A percentile compares a stretch with the other conserved stretches of the same genome.
These are phyloP conservation scores for Dothiorella sarmentorum DNA, from an alignment of 2,329 filamentous ascomycete species.

Conservation along the genomic window DNA sequence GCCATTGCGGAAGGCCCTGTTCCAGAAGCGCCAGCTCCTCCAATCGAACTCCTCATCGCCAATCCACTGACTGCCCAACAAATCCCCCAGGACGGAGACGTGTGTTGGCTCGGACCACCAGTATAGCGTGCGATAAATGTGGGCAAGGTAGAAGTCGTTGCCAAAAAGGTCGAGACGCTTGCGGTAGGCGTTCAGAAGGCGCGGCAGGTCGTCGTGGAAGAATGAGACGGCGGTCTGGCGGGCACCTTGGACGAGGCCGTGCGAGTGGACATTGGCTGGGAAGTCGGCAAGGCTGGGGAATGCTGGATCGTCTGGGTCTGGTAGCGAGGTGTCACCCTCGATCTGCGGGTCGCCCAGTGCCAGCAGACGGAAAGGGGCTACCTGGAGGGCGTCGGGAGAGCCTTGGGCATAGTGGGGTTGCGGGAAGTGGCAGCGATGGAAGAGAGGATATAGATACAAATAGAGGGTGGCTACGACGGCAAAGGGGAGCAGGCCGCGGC, in stretches of 20 bases:
- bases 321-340: slow-evolving; percentile 85
- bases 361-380: slow-evolving; percentile 79
- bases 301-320: slow-evolving; percentile 46
- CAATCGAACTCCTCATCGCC: slow-evolving; percentile 75
- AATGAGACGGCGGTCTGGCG: slow-evolving; percentile 11
- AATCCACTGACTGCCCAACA: slow-evolving; percentile 95
- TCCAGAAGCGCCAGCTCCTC: slow-evolving; percentile 75
- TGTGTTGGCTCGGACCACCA: slow-evolving; percentile 89
- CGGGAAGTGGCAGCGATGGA: slow-evolving; percentile 79
- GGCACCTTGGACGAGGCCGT: neutral
- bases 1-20: slow-evolving; percentile 68
- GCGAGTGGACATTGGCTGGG: slow-evolving; percentile 25
- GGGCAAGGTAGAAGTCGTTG: slow-evolving; percentile 91
- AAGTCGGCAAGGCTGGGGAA: slow-evolving; percentile 41
- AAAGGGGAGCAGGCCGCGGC: slow-evolving; percentile 58
- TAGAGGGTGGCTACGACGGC: slow-evolving; percentile 69
- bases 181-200: slow-evolving; percentile 62
- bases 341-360: slow-evolving; percentile 89
- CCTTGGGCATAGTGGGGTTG: neutral
- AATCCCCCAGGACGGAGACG: slow-evolving; percentile 81
- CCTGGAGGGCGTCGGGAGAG: slow-evolving; percentile 10
- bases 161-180: slow-evolving; percentile 87
- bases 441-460: slow-evolving; percentile 82
- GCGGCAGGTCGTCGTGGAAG: slow-evolving; percentile 57
- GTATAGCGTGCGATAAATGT: slow-evolving; percentile 78